Evolutionary conservation across 2,329 filamentous ascomycete species (phyloP), one percentile per base, ranked within the genome.

Genomic region (Aspergillus quadricinctus): DNA sequence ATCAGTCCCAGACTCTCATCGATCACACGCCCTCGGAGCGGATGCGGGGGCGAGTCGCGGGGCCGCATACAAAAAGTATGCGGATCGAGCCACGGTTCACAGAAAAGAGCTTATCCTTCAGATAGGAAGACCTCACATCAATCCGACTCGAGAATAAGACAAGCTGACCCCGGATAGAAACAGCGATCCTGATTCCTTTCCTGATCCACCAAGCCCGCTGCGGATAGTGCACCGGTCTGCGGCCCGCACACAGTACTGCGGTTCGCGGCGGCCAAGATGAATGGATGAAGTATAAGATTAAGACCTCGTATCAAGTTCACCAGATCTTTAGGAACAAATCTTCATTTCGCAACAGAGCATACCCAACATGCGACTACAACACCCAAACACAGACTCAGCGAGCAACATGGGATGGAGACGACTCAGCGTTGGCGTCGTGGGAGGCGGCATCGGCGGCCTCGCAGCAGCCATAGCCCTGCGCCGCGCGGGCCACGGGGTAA

Each of bases 361-460:
- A 37, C 3, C 1, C 14, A 37, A 37, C 31, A 37, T 37, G 31
- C 31, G 31, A 37, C 31, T 37, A 5, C 31, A 17, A 37, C 31
- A 37, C 2, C 5, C 31, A 11, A 5, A 43, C 19, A 11, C 21
- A 11, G 40, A 43, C 7, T 43, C 40, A 10, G 21, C 40, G 10
- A 37, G 31, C 31, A 37, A 37, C 14, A 37, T 37, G 5, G 14
- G 31, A 17, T 17, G 81, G 81, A 73, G 73, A 48, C 69, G 65
- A 6, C 75, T 84, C 23, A 75, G 63, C 50, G 72, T 80, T 49
- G 79, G 69, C 40, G 72, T 82, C 2, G 67, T 82, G 40, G 81
- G 81, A 11, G 80, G 80, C 29, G 81, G 81, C 6, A 81, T 83
- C 53, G 82, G 81, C 25, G 82, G 82, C 41, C 70, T 84, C 49